Evolutionary conservation across 495 filamentous ascomycete genomes (phyloP), one percentile per base, ranked within the genome.

Genomic region (Xylaria acuta): DNA sequence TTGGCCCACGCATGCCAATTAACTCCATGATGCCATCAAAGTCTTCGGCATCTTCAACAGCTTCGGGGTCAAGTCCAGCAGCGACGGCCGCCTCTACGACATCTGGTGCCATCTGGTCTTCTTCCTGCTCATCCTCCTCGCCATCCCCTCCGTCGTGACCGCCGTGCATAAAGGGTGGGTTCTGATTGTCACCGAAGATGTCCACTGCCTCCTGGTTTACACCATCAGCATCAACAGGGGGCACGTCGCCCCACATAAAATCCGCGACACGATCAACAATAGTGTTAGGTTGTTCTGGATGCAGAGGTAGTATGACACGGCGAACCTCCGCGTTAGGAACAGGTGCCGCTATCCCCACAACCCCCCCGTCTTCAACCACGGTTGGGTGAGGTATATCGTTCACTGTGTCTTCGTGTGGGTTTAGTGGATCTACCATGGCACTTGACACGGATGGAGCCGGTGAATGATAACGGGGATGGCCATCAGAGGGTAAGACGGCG

Each of bases 21-120:
- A 99, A 87, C 78, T 99, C 96, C 85, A 98, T 88, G 62, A 99
- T 93, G 7, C 96, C 96, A 79, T 99, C 96, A n/a, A 99, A 89
- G 75, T 99, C 96, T 81, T 99, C 96, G 12, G 91, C 93, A 74
- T 97, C 94, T 66, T 98, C 96, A 43, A 86, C 80, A 18, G 84
- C 84, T 67, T 87, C 85, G 16, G 80, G 80, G 58, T 86, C 84
- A 3, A 86, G 76, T 12, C 80, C 83, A 8, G 83, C 81, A 25
- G 78, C 82, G 7, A 75, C 80, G 6, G 80, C 84, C n/a, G 80
- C 82, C 59, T 83, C 82, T 12, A 78, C 80, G 1, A 73, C 80
- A 11, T 82, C 81, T 8, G 72, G 80, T 4, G 76, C 76, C 73
- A 78, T 73, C 51, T 80, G 78, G 1, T 72, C 75, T 22, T 79